Conservation (phyloP, 352 stramenopile species). For the Pythium oligandrum region DNA sequence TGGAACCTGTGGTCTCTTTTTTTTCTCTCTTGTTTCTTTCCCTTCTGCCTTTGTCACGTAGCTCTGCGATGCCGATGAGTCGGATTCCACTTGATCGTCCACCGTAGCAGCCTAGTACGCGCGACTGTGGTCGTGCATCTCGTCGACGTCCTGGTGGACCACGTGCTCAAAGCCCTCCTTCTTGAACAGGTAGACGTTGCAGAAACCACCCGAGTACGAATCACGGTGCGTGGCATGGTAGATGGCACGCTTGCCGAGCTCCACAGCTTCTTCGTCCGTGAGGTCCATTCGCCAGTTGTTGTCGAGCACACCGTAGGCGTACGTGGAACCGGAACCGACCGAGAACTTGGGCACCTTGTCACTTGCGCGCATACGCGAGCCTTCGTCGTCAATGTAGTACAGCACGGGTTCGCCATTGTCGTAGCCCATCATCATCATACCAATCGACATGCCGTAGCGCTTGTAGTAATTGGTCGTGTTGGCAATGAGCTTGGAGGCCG, state of each 20-base stretch:
- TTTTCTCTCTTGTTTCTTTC: conserved; percentile 1
- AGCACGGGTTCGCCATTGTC: conserved; percentile 97
- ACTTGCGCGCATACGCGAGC: conserved; percentile 95
- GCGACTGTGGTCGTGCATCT: conserved; percentile 93
- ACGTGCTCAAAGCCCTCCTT: conserved; percentile 96
- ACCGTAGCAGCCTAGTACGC: conserved; percentile 27
- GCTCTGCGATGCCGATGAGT: background rate
- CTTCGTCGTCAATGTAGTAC: conserved; percentile 99
- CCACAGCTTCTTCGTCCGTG: conserved; percentile 98
- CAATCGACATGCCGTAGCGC: conserved; percentile 92
- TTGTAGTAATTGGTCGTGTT: conserved; percentile 99
- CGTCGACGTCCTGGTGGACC: conserved; percentile 96
- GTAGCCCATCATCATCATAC: conserved; percentile 99
- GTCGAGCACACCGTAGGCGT: conserved; percentile 99
- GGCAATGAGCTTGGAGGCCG: conserved; percentile 97
- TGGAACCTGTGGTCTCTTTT: background rate
- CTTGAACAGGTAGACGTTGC: conserved; percentile 97
- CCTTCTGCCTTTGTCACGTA: conserved; percentile 2
- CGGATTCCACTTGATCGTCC: background rate
- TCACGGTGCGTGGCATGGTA: conserved; percentile 99
- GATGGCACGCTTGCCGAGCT: conserved; percentile 98
- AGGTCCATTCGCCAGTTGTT: conserved; percentile 95
- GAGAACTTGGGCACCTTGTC: conserved; percentile 96
- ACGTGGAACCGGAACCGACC: conserved; percentile 98
- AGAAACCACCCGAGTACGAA: conserved; percentile 97